Percentiles rank a stretch among this genome's conserved stretches.
phyloP scores from a whole-genome alignment of 2,329 filamentous ascomycete species.

The Cladosporium cucumerinum region DNA sequence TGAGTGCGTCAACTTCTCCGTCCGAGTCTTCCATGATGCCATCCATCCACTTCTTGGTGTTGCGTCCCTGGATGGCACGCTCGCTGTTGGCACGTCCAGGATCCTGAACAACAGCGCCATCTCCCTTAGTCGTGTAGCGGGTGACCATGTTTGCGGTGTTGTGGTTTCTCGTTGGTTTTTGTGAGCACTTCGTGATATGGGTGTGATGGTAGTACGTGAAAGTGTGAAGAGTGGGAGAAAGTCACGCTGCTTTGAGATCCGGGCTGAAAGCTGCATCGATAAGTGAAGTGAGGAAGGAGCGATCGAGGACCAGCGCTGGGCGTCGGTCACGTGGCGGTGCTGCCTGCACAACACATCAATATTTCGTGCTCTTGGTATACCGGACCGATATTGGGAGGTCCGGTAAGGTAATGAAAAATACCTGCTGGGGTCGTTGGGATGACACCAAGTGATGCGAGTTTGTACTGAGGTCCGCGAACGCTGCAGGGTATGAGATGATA shows the following conservation, averaged over 20 bases:
- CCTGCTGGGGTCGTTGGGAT: background rate
- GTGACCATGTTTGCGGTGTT: background rate
- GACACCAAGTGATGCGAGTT: background rate
- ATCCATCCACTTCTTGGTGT: background rate
- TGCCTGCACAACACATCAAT: background rate
- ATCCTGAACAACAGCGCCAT: background rate
- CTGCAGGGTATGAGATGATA: background rate
- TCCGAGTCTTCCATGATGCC: background rate
- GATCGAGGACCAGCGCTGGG: background rate
- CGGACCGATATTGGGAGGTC: background rate
- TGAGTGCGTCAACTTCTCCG: background rate
- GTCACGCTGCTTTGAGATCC: background rate
- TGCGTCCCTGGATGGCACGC: background rate
- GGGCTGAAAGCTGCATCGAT: background rate
- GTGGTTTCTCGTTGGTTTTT: background rate
- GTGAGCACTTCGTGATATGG: background rate
- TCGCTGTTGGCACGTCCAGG: background rate
- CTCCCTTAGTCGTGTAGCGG: background rate
- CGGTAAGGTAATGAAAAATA: background rate
- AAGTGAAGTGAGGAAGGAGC: slow-evolving; percentile 1
- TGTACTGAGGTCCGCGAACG: background rate
- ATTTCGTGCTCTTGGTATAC: background rate
- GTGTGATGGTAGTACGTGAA: background rate
- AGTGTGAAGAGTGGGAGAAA: background rate
- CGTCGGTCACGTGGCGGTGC: background rate